A percentile compares a stretch with the other conserved stretches of the same genome.
Conservation (phyloP, 208 protist genomes). For the Leishmania guyanensis region DNA sequence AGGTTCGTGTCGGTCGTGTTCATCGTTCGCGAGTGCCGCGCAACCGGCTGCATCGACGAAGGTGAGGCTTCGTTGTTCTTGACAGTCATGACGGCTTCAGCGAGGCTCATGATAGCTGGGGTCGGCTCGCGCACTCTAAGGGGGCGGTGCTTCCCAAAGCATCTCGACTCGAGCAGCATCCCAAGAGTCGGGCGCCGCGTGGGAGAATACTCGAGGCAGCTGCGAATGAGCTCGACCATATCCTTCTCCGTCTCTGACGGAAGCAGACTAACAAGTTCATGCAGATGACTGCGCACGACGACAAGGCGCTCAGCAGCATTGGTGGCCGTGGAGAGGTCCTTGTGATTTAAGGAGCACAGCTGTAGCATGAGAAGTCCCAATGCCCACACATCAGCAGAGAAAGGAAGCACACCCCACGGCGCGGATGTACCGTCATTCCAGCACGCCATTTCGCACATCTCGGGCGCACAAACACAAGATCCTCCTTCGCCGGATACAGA, state of each 20-base stretch:
- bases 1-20: background rate
- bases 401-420: background rate
- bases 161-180: constrained; percentile 4
- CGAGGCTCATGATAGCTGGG: constrained; percentile 16
- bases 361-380: constrained; percentile 18
- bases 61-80: too few relatives aligned
- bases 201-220: constrained; percentile 16
- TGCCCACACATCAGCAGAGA: constrained; percentile 22
- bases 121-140: constrained; percentile 9
- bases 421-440: background rate
- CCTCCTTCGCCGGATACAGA: background rate
- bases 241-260: background rate
- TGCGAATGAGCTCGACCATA: constrained; percentile 16
- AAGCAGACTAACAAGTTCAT: constrained; percentile 3
- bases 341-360: constrained; percentile 20
- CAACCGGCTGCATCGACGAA: background rate
- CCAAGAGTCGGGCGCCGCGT: constrained; percentile 3
- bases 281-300: background rate
- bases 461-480: constrained; percentile 8
- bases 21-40: background rate
- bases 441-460: constrained; percentile 7
- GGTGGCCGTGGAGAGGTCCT: background rate
- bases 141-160: constrained; percentile 9
- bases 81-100: constrained; percentile 13
- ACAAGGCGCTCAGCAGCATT: constrained; percentile 8